Conservation (phyloP, 192 early-diverging fungal species). For the Endogone sp. region DNA sequence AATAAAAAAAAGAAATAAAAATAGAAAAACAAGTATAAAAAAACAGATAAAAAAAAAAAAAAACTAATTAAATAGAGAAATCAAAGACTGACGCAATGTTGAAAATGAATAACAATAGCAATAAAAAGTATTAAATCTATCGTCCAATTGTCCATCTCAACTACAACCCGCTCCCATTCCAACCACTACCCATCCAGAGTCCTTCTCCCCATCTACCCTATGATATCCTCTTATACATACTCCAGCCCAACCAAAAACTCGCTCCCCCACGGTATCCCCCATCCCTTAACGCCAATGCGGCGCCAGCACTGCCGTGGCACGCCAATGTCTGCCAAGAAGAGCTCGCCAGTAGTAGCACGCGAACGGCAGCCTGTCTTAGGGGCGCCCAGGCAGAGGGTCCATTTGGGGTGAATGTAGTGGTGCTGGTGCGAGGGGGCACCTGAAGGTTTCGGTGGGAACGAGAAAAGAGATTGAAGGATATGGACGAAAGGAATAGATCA, state of each 20-base stretch:
- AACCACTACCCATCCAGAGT: too few species aligned
- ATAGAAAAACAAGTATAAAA: too few species aligned
- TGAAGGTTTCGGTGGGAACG: conserved; percentile 6
- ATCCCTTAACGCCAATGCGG: conserved; percentile 43
- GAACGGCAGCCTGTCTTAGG: conserved; percentile 62
- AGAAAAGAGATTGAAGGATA: not conserved
- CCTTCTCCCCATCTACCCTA: not conserved
- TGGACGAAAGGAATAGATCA: too few species aligned
- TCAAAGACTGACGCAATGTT: too few species aligned
- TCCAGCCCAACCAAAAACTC: conserved; percentile 53
- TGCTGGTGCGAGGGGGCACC: conserved; percentile 44
- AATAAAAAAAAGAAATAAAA: too few species aligned
- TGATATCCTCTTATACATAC: conserved; percentile 26
- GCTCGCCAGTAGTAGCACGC: conserved; percentile 56
- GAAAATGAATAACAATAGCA: too few species aligned
- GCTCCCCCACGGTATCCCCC: conserved; percentile 55
- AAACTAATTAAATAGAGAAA: too few species aligned
- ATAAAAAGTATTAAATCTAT: too few species aligned
- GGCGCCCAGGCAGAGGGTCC: conserved; percentile 74
- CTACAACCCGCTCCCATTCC: too few species aligned
- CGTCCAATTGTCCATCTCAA: too few species aligned
- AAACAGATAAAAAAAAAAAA: too few species aligned
- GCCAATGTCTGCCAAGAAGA: conserved; percentile 77
- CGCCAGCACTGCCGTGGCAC: conserved; percentile 62
- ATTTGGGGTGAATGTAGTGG: conserved; percentile 63